Base-by-base conservation (phyloP, 805 yeast genomes). In the Jamesozyma rosinii region DNA sequence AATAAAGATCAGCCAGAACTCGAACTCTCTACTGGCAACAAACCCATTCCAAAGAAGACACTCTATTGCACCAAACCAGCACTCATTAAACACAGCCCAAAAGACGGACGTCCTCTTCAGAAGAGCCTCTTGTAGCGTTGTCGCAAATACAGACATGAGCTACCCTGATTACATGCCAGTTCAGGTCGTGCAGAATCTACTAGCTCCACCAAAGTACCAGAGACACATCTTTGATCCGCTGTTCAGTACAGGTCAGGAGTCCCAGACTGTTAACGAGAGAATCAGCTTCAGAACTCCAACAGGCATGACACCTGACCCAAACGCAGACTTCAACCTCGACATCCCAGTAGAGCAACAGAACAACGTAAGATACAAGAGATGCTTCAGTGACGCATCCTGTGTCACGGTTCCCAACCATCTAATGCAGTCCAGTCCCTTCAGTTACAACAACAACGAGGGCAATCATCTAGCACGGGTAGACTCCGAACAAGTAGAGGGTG, bases 191-290 rank as follows among this genome's bases (percentile, higher is more conserved):
- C 55, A 59, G 11, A 68, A 71, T 4, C 67, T 71, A 44, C 69
- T 76, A 63, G 92, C 95, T 1, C 95, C 96, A 3, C 95, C 96
- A 22, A 72, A 81, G 45, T 88, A 88, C 60, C 87, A 77, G 46
- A 77, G 72, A 44, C 92, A 84, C 59, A 75, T 85, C 29, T 84
- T 81, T 61, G 96, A 41, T 32, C 21, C 37, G 14, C 15, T 36
- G 18, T 41, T 41, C 19, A 17, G 38, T 18, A 40, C n/a, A 11
- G 43, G 11, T 30, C 11, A 5, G 5, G 15, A 30, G 13, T 5
- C 5, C 5, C 13, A n/a, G 11, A 30, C 24, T 8, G 11, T 18
- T 17, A 32, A 34, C 15, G n/a, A 52, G 4, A 34, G 47, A 38
- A 62, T 67, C 1, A 75, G 79, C 1, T 76, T 75, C 8, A 50